Base-by-base conservation (phyloP, 2,329 filamentous ascomycete species). In the Leptographium procerum region DNA sequence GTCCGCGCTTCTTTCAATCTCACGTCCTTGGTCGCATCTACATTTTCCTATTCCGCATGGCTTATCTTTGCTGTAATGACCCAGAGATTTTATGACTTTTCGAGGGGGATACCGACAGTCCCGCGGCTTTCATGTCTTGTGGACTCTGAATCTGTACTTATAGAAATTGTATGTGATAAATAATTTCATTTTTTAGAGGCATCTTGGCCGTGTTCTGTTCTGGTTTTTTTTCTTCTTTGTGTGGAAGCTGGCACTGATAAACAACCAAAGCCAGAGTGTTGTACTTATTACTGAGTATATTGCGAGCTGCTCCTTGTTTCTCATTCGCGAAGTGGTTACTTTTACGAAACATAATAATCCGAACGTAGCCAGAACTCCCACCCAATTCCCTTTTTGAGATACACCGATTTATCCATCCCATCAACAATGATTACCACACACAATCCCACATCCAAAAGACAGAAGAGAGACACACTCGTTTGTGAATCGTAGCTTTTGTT, bases 341-440 rank as follows among this genome's bases (percentile, higher is more conserved):
- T 50, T 57, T 55, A 47, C 57, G 33, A 55, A 56, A 45, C 40
- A 57, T 47, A 43, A 61, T 52, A 61, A 48, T 60, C 61, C 56
- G 55, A 61, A 45, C 60, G 36, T 61, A 62, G 58, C 63, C 63
- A 62, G 59, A 64, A 64, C 63, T 63, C 63, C 63, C 56, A 11
- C 22, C 36, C 36, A 29, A 55, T 7, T 13, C 53, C 36, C 34
- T 19, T 40, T 55, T 47, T 55, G 22, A 33, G 16, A 19, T 52
- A 26, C 53, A 47, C 40, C 19, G 16, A 10, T 47, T 28, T 48
- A 56, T 48, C 40, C 54, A 3, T 45, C 28, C 36, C 22, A n/a
- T 22, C 51, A n/a, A 9, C 51, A n/a, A 36, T 28, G 31, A 36
- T 53, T 16, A 53, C 16, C 33, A 26, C 51, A 22, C 51, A 53